Base-by-base conservation (phyloP, 2,329 filamentous ascomycete genomes). In the Fusarium liriodendri region DNA sequence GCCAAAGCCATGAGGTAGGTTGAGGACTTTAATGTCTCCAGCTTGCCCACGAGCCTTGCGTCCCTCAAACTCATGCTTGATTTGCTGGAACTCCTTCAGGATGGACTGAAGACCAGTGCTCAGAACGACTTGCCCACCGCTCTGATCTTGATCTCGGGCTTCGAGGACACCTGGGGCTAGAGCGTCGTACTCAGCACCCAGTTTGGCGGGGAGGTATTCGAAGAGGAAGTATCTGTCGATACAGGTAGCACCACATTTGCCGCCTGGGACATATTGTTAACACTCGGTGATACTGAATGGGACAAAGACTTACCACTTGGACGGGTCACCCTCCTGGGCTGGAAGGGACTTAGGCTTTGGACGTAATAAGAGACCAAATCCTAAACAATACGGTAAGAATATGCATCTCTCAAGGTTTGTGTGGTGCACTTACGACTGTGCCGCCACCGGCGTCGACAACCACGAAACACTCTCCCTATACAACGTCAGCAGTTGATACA, bases 361-460 rank as follows among this genome's bases (percentile, higher is more conserved):
- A 72, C 70, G 0, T 57, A n/a, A 20, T 72, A 72, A 2, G 70
- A 64, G 6, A 70, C 70, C 40, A 68, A 13, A 25, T 72, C 70
- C 67, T 70, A 40, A 10, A 14, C 14, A 13, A 37, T 22, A 14
- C 52, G 27, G 33, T 52, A 22, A 57, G 16, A 6, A 29, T 38
- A 13, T 20, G 25, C 16, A 20, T 33, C 14, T 29, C n/a, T 27
- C n/a, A 29, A 35, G 2, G 16, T 16, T 5, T 50, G 47, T 6
- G 14, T 7, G 20, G 10, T 14, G 4, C 35, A 54, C 70, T 42
- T 50, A 72, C 70, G 5, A 72, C 70, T 65, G 70, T 72, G 16
- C 70, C 70, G 18, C 70, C 70, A 5, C 70, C 70, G 14, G 70
- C 70, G 35, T 72, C 70, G 16, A 72, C 67, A 13, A 72, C 67